Evolutionary conservation across 345 rosid genomes (phyloP).

Genomic region (Dimocarpus longan): DNA sequence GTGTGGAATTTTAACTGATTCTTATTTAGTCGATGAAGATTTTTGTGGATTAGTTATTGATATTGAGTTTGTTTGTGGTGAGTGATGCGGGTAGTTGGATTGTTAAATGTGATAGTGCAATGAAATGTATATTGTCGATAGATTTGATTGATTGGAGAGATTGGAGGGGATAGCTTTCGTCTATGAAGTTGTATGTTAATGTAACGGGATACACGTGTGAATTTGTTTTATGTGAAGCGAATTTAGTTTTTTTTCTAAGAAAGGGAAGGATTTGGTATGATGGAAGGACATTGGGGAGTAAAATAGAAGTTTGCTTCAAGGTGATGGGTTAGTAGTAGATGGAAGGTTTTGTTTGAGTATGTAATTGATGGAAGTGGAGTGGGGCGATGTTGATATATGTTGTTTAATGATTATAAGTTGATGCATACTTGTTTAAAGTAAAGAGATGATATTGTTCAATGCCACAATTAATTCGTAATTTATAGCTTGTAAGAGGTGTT

Average conservation of each 20-base stretch:
- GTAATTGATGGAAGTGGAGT: background rate
- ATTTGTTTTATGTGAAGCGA: background rate
- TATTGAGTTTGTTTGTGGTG: background rate
- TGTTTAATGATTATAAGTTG: background rate
- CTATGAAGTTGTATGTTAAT: background rate
- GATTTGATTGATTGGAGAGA: background rate
- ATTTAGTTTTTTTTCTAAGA: background rate
- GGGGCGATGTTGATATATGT: background rate
- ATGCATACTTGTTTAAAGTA: background rate
- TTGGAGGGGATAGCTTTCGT: background rate
- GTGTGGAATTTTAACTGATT: background rate
- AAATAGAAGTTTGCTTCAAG: background rate
- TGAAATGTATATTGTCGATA: background rate
- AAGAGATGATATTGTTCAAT: background rate
- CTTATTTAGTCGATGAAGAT: background rate
- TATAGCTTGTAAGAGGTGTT: background rate
- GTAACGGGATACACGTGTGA: background rate
- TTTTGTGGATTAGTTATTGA: background rate
- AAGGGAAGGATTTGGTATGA: background rate
- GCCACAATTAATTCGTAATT: background rate
- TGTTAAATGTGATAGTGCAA: background rate
- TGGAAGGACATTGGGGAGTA: background rate
- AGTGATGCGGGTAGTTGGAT: background rate
- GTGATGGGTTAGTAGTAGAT: conserved; percentile 8
- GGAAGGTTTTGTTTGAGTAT: background rate